Evolutionary conservation across 768 basidiomycete genomes (phyloP), one percentile per base, ranked within the genome.

Genomic region (Serpula lacrymans): DNA sequence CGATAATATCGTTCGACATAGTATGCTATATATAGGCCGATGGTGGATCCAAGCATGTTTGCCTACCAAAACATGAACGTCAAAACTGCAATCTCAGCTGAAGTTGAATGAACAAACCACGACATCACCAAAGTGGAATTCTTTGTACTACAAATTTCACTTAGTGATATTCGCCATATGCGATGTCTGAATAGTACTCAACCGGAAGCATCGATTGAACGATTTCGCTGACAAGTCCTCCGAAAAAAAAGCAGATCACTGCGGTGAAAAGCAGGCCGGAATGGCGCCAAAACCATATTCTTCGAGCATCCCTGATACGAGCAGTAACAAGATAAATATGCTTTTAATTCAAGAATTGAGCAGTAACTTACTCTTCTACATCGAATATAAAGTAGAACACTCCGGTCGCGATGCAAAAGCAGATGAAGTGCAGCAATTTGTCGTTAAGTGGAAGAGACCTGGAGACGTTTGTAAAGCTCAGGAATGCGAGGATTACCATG

Each of bases 351-450:
- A 18, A 31, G 6, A 47, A 24, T 17, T 21, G 7, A n/a, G n/a
- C 3, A 11, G 34, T 29, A 21, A 65, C 85, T 58, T 51, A 92
- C 88, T 92, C 89, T 44, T 92, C 89, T 7, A 89, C 81, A 52
- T 92, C 89, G 24, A 88, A 74, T 34, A 91, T 87, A 54, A 90
- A 91, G 62, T 89, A 92, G 60, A 91, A 91, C 5, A 90, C 77
- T 3, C 65, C 80, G 0, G 88, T 92, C 2, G 88, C 86, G 18
- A 86, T 46, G 39, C 70, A 69, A 43, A 92, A 84, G 59, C 86
- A 89, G 9, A 85, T 50, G 54, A 92, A 88, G 53, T 86, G 89
- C 20, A 89, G 63, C 12, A 90, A 56, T 61, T 89, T 89, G 74
- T 84, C 83, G 54, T 88, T 87, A 13, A 90, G 54, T 1, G 85